These are phyloP conservation scores for Filobasidium wieringae DNA, from an alignment of 768 basidiomycete genomes.

Conservation along the genomic window DNA sequence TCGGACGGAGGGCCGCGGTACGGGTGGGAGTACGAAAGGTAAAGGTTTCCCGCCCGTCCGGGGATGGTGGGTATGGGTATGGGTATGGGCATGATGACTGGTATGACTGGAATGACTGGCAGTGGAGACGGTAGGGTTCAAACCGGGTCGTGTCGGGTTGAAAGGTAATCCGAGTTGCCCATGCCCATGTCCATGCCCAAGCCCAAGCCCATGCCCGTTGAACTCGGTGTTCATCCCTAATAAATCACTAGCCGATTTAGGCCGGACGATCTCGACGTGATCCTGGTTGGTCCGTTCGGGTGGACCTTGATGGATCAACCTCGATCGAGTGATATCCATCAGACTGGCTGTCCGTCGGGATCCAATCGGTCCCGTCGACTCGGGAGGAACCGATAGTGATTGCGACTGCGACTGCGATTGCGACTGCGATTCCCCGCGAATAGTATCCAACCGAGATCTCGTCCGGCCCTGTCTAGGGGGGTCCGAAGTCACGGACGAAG, in stretches of 20 bases:
- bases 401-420: no score
- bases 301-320: neutral
- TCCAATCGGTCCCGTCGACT: no score
- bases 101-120: no score
- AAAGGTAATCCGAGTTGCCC: no score
- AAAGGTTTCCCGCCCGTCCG: neutral
- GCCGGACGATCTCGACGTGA: slow-evolving; percentile 15
- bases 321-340: neutral
- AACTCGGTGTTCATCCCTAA: slow-evolving; percentile 15
- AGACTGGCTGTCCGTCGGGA: neutral
- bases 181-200: no score
- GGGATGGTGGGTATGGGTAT: neutral
- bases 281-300: neutral
- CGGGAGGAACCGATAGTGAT: no score
- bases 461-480: no score
- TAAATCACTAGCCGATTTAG: slow-evolving; percentile 33
- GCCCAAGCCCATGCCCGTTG: no score
- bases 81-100: neutral
- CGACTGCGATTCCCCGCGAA: no score
- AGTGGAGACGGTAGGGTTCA: no score
- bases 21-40: neutral
- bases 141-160: no score
- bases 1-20: neutral
- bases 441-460: no score
- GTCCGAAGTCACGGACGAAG: neutral